Conservation (phyloP, 2,329 filamentous ascomycete species). For the Pseudocercospora macadamiae region DNA sequence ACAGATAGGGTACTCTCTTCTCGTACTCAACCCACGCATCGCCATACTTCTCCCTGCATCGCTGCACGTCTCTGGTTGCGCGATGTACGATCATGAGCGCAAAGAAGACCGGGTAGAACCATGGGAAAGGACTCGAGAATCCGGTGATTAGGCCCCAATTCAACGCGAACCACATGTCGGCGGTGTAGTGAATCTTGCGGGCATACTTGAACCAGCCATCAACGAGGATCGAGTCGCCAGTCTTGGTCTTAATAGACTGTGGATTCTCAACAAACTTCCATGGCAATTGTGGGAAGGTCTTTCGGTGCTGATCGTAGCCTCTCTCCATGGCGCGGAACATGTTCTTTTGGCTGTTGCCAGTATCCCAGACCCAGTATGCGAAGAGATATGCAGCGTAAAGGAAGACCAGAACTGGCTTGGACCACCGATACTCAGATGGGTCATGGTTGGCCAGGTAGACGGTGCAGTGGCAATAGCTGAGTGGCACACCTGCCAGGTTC, state of each 20-base stretch:
- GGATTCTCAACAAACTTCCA: slow-evolving; percentile 85
- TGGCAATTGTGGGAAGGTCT: slow-evolving; percentile 86
- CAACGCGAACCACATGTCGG: slow-evolving; percentile 76
- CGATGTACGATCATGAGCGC: slow-evolving; percentile 78
- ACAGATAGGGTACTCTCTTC: slow-evolving; percentile 77
- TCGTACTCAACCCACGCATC: slow-evolving; percentile 82
- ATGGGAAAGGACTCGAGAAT: slow-evolving; percentile 79
- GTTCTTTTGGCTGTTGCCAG: slow-evolving; percentile 91
- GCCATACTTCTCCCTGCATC: slow-evolving; percentile 77
- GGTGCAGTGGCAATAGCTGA: slow-evolving; percentile 92
- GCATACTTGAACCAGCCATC: slow-evolving; percentile 76
- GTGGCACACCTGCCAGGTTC: slow-evolving; percentile 88
- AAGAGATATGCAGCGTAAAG: slow-evolving; percentile 75
- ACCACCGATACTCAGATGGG: slow-evolving; percentile 76
- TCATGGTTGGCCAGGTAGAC: slow-evolving; percentile 85
- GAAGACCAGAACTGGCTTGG: slow-evolving; percentile 65
- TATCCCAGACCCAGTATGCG: slow-evolving; percentile 91
- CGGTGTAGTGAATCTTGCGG: slow-evolving; percentile 68
- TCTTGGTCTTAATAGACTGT: slow-evolving; percentile 71
- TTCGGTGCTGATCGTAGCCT: slow-evolving; percentile 69
- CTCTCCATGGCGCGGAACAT: slow-evolving; percentile 81
- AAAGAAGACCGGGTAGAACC: slow-evolving; percentile 89
- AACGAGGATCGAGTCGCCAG: slow-evolving; percentile 75
- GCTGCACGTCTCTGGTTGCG: slow-evolving; percentile 72
- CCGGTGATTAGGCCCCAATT: slow-evolving; percentile 81